Base-by-base conservation (phyloP, 169 alveolate genomes). In the Toxoplasma gondii region DNA sequence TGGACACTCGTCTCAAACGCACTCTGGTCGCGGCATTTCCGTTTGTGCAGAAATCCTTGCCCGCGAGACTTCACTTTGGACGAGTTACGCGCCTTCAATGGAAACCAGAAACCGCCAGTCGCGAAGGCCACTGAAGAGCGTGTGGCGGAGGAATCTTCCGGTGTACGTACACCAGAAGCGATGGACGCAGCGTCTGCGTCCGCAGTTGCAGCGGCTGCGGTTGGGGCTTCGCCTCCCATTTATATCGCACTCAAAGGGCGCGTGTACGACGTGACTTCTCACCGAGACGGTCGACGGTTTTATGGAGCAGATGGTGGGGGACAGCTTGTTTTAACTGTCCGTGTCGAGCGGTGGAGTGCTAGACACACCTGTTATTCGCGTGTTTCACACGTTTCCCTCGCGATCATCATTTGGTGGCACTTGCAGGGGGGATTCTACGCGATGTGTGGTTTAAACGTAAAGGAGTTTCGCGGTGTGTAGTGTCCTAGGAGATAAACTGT, bases 241-340 rank as follows among this genome's bases (percentile, higher is more conserved):
- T 81, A 81, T 53, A 0, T 81, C 58, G 29, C 64, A 44, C 38
- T 93, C 34, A 96, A 91, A 45, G 95, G 96, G 41, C 54, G 90
- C 45, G 94, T 96, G 29, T 96, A 92, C 92, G 98, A 96, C 94
- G 97, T 96, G 38, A 91, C 96, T 44, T 82, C 88, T 34, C 86
- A 94, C 36, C 96, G 92, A 24, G 44, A 31, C 53, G 92, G 92
- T 0, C 16, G 81, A 16, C 31, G 38, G 16, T 78, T 88, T 38
- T 96, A 96, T 82, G 44, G 92, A 34, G 78, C 84, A 10, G 96
- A 95, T 17, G 88, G 88, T 81, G 31, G 0, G 69, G 31, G 17
- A 12, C 27, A 12, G 27, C 69, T 0, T 54, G 31, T 12, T 54
- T 54, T 54, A 54, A 29, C 74, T 64, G 1, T 29, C 22, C 31